Conservation (phyloP, 2,329 filamentous ascomycete species). For the Colletotrichum liriopes region DNA sequence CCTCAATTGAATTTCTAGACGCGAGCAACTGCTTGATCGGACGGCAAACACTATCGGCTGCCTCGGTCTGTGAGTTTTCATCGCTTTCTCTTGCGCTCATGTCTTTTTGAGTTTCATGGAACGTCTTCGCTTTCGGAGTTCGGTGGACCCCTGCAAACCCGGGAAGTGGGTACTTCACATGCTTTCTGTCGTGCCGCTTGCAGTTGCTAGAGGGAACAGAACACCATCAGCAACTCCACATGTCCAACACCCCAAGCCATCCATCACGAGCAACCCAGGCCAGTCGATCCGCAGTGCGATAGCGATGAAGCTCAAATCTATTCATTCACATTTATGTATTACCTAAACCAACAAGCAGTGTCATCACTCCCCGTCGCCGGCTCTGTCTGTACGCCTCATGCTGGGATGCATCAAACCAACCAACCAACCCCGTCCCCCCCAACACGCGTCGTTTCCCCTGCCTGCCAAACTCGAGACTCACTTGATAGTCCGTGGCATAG, state of each 20-base stretch:
- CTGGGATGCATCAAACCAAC: conserved; percentile 24
- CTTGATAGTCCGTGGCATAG: conserved; percentile 16
- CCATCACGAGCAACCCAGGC: neutral
- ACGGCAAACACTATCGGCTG: neutral
- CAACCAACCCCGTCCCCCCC: neutral
- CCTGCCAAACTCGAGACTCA: conserved; percentile 24
- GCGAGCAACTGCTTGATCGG: neutral
- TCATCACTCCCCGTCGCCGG: conserved; percentile 39
- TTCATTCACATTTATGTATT: conserved; percentile 40
- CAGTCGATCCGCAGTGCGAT: neutral
- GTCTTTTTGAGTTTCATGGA: neutral
- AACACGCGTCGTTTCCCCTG: conserved; percentile 20
- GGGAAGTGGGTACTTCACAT: conserved; percentile 18
- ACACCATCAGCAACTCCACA: neutral
- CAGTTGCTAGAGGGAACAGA: neutral
- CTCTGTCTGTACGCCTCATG: conserved; percentile 25
- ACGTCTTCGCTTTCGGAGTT: neutral
- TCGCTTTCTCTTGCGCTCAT: conserved; percentile 27
- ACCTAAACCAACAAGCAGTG: conserved; percentile 33
- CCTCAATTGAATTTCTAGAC: neutral
- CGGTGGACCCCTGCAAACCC: neutral
- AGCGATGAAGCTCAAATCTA: conserved; percentile 30
- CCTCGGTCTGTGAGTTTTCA: neutral
- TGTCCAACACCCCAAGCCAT: neutral
- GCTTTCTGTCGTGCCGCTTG: neutral